A percentile compares a stretch with the other conserved stretches of the same genome.
phyloP scores from a whole-genome alignment of 164 flowering plant species.

The Amborella trichopoda region DNA sequence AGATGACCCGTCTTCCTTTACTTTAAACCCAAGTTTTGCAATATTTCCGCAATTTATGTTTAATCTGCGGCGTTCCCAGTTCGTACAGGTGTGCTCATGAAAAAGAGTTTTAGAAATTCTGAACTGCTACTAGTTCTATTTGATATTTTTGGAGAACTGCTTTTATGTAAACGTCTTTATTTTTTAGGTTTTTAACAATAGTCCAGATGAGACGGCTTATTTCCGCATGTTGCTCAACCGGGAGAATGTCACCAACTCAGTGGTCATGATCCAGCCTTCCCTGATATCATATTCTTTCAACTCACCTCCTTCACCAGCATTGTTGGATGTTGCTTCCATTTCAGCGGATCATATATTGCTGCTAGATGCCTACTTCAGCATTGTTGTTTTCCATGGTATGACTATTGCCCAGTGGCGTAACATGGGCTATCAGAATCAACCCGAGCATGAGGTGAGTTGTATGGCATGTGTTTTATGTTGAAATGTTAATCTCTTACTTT shows the following conservation, averaged over 20 bases:
- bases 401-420: conserved; percentile 98
- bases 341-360: conserved; percentile 72
- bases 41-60: conserved; percentile 94
- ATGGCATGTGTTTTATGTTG: neutral
- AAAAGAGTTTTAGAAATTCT: neutral
- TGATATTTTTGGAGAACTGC: neutral
- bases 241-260: conserved; percentile 71
- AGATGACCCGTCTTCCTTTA: conserved; percentile 88
- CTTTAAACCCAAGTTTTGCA: conserved; percentile 74
- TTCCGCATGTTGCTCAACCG: conserved; percentile 86
- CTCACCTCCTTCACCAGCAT: conserved; percentile 61
- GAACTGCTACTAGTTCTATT: neutral
- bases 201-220: conserved; percentile 98
- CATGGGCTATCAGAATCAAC: conserved; percentile 81
- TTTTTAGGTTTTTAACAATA: conserved; percentile 90
- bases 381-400: conserved; percentile 94
- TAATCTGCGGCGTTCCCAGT: conserved; percentile 92
- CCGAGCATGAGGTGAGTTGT: conserved; percentile 62
- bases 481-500: too few species aligned
- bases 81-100: conserved; percentile 64
- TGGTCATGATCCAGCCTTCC: conserved; percentile 97
- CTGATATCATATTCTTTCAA: conserved; percentile 72
- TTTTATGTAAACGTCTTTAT: neutral
- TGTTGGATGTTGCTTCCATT: conserved; percentile 90
- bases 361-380: conserved; percentile 82